phyloP scores from a whole-genome alignment of 106 monocot genomes.

The Iris macrosiphon region DNA sequence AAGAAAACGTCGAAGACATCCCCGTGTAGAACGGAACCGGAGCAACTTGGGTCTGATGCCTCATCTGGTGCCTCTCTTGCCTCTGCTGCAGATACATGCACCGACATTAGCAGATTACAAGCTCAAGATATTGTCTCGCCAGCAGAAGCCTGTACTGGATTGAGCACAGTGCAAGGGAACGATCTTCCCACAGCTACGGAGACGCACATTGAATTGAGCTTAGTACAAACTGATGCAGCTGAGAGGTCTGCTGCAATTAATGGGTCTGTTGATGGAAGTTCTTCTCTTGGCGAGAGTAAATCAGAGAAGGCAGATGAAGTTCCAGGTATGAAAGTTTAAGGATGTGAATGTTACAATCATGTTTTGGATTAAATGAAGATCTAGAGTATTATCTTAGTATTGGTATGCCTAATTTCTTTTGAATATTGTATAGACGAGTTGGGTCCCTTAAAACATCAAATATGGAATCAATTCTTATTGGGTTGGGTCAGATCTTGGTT shows the following conservation, averaged over 20 bases:
- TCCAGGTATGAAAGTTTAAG: constrained; percentile 38
- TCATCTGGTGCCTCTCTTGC: constrained; percentile 38
- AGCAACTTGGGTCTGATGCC: constrained; percentile 35
- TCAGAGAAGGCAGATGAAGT: constrained; percentile 58
- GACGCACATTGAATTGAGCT: neutral
- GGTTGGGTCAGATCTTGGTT: too few species aligned
- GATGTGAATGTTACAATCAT: too few species aligned
- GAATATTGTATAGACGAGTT: too few species aligned
- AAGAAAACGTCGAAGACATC: constrained; percentile 11
- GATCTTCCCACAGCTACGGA: neutral
- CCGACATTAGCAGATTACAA: constrained; percentile 17
- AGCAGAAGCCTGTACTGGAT: constrained; percentile 17
- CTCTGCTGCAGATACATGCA: constrained; percentile 25
- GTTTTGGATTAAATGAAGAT: too few species aligned
- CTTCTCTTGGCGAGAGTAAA: constrained; percentile 34
- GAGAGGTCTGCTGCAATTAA: constrained; percentile 17
- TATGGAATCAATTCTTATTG: too few species aligned
- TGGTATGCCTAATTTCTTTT: too few species aligned
- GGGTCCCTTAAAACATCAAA: too few species aligned
- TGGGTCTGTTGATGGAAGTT: constrained; percentile 33
- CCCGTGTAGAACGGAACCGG: constrained; percentile 1
- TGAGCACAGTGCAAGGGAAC: constrained; percentile 12
- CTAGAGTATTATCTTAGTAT: too few species aligned
- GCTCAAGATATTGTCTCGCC: constrained; percentile 11
- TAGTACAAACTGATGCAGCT: neutral